These are phyloP conservation scores for Cladosporium oxysporum DNA, from an alignment of 2,329 filamentous ascomycete species.

Conservation along the genomic window DNA sequence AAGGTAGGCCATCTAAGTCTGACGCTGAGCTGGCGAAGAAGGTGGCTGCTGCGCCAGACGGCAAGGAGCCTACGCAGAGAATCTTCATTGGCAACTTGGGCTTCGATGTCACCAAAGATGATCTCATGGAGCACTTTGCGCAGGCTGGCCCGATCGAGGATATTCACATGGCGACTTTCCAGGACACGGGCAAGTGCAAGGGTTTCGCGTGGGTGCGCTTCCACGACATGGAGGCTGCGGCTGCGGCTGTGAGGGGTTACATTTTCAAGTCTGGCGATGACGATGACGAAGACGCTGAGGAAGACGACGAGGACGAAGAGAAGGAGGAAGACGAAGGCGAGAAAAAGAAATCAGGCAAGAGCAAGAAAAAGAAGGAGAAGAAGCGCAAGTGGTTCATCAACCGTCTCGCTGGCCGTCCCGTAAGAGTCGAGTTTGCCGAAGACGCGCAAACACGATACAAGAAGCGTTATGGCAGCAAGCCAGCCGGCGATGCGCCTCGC, in stretches of 20 bases:
- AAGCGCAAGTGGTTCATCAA: constrained; percentile 77
- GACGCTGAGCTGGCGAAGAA: constrained; percentile 29
- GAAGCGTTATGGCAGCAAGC: constrained; percentile 75
- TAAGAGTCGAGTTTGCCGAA: constrained; percentile 92
- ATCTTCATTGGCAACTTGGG: constrained; percentile 73
- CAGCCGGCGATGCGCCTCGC: constrained; percentile 26
- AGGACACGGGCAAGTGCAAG: constrained; percentile 97
- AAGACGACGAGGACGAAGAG: constrained; percentile 44
- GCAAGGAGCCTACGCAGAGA: constrained; percentile 70
- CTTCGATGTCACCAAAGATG: constrained; percentile 66
- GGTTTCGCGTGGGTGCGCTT: constrained; percentile 96
- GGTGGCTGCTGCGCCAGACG: constrained; percentile 34
- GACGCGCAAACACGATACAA: constrained; percentile 87
- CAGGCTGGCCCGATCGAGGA: constrained; percentile 82
- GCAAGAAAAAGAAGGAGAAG: constrained; percentile 45
- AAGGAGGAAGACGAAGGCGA: constrained; percentile 43
- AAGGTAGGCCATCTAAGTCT: constrained; percentile 67
- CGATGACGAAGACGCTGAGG: constrained; percentile 52
- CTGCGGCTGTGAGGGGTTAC: constrained; percentile 78
- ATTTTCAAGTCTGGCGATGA: constrained; percentile 61
- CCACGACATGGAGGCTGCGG: constrained; percentile 72
- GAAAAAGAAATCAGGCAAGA: constrained; percentile 51
- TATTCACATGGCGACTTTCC: constrained; percentile 89
- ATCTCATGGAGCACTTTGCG: constrained; percentile 76
- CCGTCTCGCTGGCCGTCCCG: constrained; percentile 72